Conservation (phyloP, 352 stramenopile species). For the Phytophthora fragariae region DNA sequence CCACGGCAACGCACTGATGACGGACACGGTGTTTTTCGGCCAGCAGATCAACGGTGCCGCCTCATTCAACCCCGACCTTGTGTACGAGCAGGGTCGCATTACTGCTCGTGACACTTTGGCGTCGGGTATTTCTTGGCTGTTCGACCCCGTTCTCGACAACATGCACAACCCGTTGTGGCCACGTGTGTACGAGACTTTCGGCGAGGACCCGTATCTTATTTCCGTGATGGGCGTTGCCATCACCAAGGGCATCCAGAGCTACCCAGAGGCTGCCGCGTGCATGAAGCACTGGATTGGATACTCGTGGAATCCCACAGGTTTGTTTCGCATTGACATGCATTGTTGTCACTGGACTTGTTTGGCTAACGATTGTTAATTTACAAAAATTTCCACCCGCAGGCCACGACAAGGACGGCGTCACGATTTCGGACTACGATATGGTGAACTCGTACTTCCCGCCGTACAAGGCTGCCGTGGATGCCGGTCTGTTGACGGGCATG, state of each 20-base stretch:
- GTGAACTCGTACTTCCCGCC: background rate
- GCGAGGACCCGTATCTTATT: slow-evolving; percentile 82
- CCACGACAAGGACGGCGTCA: background rate
- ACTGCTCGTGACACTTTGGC: slow-evolving; percentile 78
- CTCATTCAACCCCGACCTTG: slow-evolving; percentile 80
- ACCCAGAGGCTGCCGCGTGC: slow-evolving; percentile 60
- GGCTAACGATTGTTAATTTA: background rate
- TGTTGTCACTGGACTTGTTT: background rate
- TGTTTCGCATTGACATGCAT: too few species aligned
- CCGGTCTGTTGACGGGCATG: background rate
- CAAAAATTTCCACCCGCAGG: background rate
- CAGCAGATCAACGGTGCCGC: slow-evolving; percentile 87
- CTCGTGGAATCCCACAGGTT: background rate
- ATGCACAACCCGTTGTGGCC: slow-evolving; percentile 82
- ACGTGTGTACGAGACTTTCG: slow-evolving; percentile 92
- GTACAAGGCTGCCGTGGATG: background rate
- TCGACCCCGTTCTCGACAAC: slow-evolving; percentile 80
- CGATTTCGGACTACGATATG: background rate
- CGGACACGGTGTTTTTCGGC: slow-evolving; percentile 71
- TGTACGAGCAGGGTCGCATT: slow-evolving; percentile 59
- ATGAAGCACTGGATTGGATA: slow-evolving; percentile 15
- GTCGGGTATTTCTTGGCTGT: slow-evolving; percentile 86
- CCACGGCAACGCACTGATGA: slow-evolving; percentile 82
- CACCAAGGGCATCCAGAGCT: slow-evolving; percentile 73
- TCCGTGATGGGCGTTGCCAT: slow-evolving; percentile 66